These are phyloP conservation scores for Ajuga chamaepitys DNA, from an alignment of 257 asterid species.

Conservation along the genomic window DNA sequence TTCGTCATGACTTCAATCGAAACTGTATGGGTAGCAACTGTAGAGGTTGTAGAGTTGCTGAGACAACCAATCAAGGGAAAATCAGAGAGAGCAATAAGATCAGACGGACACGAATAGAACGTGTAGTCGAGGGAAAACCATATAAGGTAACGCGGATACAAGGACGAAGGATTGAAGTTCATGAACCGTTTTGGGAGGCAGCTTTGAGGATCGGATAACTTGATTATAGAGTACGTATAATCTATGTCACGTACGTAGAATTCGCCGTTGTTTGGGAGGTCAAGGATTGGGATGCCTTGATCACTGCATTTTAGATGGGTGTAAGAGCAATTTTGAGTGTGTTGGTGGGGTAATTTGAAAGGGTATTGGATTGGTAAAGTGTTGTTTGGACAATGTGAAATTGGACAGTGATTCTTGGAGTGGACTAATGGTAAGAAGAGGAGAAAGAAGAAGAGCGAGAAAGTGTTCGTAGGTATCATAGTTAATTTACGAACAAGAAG, in stretches of 20 bases:
- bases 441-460: background rate
- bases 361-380: slow-evolving; percentile 20
- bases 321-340: slow-evolving; percentile 17
- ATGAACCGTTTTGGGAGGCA: slow-evolving; percentile 23
- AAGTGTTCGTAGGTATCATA: background rate
- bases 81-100: background rate
- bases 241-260: slow-evolving; percentile 14
- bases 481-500: no score
- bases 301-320: slow-evolving; percentile 21
- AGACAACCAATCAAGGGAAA: slow-evolving; percentile 13
- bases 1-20: slow-evolving; percentile 2
- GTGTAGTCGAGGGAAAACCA: slow-evolving; percentile 5
- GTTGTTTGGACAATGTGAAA: slow-evolving; percentile 16
- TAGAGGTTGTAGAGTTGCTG: slow-evolving; percentile 18
- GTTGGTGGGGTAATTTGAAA: slow-evolving; percentile 15
- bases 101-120: slow-evolving; percentile 22
- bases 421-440: background rate
- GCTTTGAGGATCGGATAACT: slow-evolving; percentile 22
- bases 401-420: slow-evolving; percentile 19
- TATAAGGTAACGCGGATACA: background rate
- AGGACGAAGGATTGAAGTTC: slow-evolving; percentile 4
- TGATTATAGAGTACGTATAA: background rate
- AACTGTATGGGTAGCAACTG: slow-evolving; percentile 16
- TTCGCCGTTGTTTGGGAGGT: slow-evolving; percentile 15
- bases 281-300: slow-evolving; percentile 11